phyloP scores from a whole-genome alignment of 2,329 filamentous ascomycete genomes.

The Alternaria brassicae region DNA sequence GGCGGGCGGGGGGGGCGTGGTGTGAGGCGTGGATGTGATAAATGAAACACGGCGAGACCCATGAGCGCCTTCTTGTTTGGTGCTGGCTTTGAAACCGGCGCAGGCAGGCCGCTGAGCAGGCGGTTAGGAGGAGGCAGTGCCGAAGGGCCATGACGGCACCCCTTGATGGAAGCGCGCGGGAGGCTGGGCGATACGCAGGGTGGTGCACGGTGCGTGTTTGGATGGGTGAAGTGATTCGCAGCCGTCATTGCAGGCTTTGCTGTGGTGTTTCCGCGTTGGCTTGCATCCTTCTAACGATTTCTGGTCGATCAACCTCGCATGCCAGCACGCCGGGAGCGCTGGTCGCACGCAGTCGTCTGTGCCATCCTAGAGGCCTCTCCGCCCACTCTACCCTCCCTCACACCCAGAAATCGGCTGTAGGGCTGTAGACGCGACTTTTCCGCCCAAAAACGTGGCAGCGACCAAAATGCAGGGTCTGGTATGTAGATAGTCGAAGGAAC shows the following conservation, averaged over 20 bases:
- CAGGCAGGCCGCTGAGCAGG: constrained; percentile 23
- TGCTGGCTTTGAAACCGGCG: constrained; percentile 25
- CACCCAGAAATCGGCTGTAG: constrained; percentile 32
- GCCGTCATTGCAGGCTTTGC: not conserved
- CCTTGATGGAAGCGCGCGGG: constrained; percentile 33
- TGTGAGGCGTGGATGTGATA: constrained; percentile 27
- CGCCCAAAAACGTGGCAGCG: constrained; percentile 39
- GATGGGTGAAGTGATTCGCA: not conserved
- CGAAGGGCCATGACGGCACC: constrained; percentile 11
- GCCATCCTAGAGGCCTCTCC: constrained; percentile 26
- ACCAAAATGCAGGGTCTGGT: constrained; percentile 35
- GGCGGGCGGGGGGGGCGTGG: constrained; percentile 7
- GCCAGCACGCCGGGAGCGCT: constrained; percentile 34
- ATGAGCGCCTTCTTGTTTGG: constrained; percentile 35
- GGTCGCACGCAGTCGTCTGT: constrained; percentile 16
- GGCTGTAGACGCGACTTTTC: constrained; percentile 43
- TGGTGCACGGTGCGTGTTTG: not conserved
- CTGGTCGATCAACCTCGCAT: constrained; percentile 33
- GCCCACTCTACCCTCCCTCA: constrained; percentile 33
- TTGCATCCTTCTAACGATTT: constrained; percentile 29
- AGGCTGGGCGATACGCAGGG: constrained; percentile 36
- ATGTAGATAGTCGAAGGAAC: constrained; percentile 35
- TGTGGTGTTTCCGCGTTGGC: constrained; percentile 34
- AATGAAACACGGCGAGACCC: constrained; percentile 34
- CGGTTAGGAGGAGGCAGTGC: constrained; percentile 40